Conservation (phyloP, 23 red algal species). For the Gracilaria vermiculophylla region DNA sequence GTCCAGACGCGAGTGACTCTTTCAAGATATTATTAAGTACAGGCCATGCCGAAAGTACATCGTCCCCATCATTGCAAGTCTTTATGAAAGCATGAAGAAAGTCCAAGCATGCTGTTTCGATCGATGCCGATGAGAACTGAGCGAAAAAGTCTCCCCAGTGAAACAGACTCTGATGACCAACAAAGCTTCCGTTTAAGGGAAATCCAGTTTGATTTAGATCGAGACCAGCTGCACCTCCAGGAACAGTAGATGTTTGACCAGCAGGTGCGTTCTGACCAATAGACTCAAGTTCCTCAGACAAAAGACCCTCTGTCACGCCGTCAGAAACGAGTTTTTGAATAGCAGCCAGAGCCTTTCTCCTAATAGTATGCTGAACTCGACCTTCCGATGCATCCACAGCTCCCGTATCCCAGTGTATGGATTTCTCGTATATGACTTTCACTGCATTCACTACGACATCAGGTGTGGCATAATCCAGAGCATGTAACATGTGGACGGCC, state of each 20-base stretch:
- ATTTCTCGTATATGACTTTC: constrained; percentile 37
- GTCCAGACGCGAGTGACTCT: constrained; percentile 2
- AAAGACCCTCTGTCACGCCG: background rate
- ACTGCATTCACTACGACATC: constrained; percentile 50
- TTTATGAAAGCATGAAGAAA: constrained; percentile 46
- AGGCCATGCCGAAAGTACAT: constrained; percentile 28
- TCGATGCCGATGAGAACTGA: background rate
- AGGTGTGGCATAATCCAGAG: constrained; percentile 51
- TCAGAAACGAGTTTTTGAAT: constrained; percentile 10
- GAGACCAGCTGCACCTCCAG: constrained; percentile 45
- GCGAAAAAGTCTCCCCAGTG: constrained; percentile 73
- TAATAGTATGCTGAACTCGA: background rate
- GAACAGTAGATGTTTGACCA: constrained; percentile 26
- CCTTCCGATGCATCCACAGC: constrained; percentile 37
- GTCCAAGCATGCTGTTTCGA: constrained; percentile 64
- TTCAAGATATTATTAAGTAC: constrained; percentile 14
- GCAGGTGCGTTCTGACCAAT: constrained; percentile 29
- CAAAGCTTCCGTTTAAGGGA: background rate
- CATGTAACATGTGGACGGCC: constrained; percentile 62
- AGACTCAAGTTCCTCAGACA: background rate
- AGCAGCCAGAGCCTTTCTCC: background rate
- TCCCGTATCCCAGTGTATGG: constrained; percentile 29
- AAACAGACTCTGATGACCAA: constrained; percentile 39
- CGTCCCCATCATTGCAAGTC: constrained; percentile 57
- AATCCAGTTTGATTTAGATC: constrained; percentile 5